A percentile compares a stretch with the other conserved stretches of the same genome.
Conservation (phyloP, 768 basidiomycete species). For the Leccinum aurantiacum region DNA sequence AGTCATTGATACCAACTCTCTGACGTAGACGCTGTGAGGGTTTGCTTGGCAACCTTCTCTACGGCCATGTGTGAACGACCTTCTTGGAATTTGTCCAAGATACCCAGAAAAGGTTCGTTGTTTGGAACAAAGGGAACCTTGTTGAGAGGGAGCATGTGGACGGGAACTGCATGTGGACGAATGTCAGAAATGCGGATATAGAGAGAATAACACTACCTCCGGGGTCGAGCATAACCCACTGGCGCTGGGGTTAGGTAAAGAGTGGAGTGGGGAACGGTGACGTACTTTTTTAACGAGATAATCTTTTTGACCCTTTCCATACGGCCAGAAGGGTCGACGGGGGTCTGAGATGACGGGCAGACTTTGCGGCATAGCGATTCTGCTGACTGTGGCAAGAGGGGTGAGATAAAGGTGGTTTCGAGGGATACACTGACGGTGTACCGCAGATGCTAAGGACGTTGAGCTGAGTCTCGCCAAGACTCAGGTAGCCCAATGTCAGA, state of each 20-base stretch:
- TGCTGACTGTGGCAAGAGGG: conserved; percentile 56
- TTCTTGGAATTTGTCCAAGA: conserved; percentile 87
- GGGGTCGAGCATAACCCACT: conserved; percentile 82
- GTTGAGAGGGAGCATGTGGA: conserved; percentile 82
- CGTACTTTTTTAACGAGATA: conserved; percentile 74
- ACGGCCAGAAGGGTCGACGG: conserved; percentile 35
- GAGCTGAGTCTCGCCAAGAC: conserved; percentile 88
- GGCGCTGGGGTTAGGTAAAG: not conserved
- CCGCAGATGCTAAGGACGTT: conserved; percentile 85
- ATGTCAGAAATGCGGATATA: conserved; percentile 1
- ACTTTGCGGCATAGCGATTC: conserved; percentile 71
- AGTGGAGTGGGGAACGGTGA: not conserved
- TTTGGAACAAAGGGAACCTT: conserved; percentile 84
- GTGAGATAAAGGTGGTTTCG: not conserved
- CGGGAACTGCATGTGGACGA: conserved; percentile 68
- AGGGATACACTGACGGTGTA: conserved; percentile 56
- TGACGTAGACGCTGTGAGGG: conserved; percentile 72
- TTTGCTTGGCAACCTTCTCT: conserved; percentile 79
- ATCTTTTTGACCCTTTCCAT: conserved; percentile 74
- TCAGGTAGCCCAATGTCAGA: conserved; percentile 90
- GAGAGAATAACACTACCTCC: conserved; percentile 47
- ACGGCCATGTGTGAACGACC: conserved; percentile 91
- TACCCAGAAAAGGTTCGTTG: conserved; percentile 81
- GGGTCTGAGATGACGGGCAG: conserved; percentile 82
- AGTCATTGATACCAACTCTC: conserved; percentile 71